Conservation (phyloP, 306 rosid genomes). For the Lagenaria siceraria region DNA sequence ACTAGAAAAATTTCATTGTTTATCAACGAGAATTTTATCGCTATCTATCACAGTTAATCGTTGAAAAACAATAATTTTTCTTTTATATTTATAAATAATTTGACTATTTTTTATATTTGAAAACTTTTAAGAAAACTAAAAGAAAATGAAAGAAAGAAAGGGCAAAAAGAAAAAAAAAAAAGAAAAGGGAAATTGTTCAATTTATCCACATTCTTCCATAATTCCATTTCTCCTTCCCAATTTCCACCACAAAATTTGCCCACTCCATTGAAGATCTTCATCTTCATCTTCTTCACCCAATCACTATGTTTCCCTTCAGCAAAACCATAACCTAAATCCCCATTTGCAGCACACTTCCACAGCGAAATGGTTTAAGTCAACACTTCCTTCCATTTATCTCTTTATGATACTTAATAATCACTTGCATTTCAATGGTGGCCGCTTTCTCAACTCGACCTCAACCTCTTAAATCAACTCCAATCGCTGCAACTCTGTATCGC, state of each 20-base stretch:
- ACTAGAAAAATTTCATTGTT: no score
- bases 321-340: neutral
- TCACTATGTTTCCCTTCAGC: neutral
- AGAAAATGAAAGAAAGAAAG: no score
- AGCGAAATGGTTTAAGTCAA: neutral
- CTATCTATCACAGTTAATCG: no score
- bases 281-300: neutral
- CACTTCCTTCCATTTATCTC: neutral
- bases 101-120: no score
- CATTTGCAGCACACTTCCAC: neutral
- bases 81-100: no score
- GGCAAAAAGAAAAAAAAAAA: no score
- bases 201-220: neutral
- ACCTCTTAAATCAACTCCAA: conserved; percentile 17
- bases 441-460: conserved; percentile 30
- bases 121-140: no score
- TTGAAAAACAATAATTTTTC: no score
- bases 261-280: neutral
- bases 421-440: conserved; percentile 47
- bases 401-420: neutral
- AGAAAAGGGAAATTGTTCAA: no score
- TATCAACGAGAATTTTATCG: no score
- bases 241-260: neutral
- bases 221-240: neutral
- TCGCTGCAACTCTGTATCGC: conserved; percentile 8